A percentile compares a stretch with the other conserved stretches of the same genome.
These are phyloP conservation scores for Salix suchowensis DNA, from an alignment of 345 rosid species.

Conservation along the genomic window DNA sequence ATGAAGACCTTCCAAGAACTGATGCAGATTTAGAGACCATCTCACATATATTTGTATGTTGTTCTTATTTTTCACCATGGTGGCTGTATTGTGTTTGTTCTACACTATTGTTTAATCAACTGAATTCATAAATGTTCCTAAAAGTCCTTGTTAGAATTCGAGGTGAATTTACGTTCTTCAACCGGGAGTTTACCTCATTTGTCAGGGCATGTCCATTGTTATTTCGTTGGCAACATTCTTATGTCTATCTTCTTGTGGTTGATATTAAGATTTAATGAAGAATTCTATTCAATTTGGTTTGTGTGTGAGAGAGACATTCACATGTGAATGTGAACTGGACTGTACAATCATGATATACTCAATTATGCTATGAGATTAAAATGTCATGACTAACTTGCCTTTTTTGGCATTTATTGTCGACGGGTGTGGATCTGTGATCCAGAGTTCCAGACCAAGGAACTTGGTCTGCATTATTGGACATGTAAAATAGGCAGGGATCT, in stretches of 20 bases:
- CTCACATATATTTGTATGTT: background rate
- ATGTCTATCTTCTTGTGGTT: background rate
- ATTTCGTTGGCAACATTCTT: background rate
- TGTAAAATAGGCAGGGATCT: background rate
- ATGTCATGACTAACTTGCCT: background rate
- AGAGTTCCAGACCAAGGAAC: background rate
- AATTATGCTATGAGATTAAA: background rate
- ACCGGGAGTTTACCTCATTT: background rate
- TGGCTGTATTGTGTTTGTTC: background rate
- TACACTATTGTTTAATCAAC: background rate
- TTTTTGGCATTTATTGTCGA: background rate
- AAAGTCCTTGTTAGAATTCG: background rate
- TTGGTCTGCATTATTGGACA: background rate
- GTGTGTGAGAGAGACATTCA: background rate
- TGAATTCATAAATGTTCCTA: background rate
- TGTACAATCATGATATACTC: background rate
- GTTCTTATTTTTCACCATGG: background rate
- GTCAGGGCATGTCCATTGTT: background rate
- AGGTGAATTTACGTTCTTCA: background rate
- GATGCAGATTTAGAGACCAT: slow-evolving; percentile 35
- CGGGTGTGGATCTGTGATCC: background rate
- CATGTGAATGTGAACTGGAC: background rate
- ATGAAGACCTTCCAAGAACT: slow-evolving; percentile 65
- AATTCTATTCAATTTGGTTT: background rate
- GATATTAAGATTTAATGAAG: background rate